These are phyloP conservation scores for Ophiocordyceps australis DNA, from an alignment of 2,329 filamentous ascomycete species.

Conservation along the genomic window DNA sequence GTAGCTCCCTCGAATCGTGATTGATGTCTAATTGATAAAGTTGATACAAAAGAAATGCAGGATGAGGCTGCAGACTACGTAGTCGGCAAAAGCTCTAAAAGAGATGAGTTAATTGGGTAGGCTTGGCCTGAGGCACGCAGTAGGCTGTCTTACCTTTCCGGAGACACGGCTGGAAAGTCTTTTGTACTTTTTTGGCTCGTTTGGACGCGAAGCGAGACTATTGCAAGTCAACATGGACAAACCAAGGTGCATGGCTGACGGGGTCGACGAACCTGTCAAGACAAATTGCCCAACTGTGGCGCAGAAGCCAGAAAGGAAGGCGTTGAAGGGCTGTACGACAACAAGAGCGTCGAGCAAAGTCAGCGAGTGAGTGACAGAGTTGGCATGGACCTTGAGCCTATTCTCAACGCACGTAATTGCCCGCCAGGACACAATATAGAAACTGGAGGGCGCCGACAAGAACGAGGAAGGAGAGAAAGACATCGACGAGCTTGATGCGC, in stretches of 20 bases:
- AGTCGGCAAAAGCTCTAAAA: slow-evolving; percentile 82
- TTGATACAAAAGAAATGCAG: slow-evolving; percentile 98
- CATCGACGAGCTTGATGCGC: slow-evolving; percentile 80
- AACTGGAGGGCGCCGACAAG: slow-evolving; percentile 83
- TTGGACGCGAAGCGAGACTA: slow-evolving; percentile 71
- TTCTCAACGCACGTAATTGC: slow-evolving; percentile 61
- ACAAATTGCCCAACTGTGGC: slow-evolving; percentile 96
- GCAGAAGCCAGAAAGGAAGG: slow-evolving; percentile 88
- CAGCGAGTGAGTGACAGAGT: too few species aligned
- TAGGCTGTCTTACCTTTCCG: slow-evolving; percentile 45
- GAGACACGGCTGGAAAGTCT: slow-evolving; percentile 60
- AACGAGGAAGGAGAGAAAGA: slow-evolving; percentile 77
- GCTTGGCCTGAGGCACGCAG: too few species aligned
- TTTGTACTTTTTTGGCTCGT: slow-evolving; percentile 67
- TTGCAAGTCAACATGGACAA: slow-evolving; percentile 1
- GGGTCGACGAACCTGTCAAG: slow-evolving; percentile 50
- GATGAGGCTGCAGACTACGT: slow-evolving; percentile 82
- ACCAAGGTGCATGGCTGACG: neutral
- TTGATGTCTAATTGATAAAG: slow-evolving; percentile 75
- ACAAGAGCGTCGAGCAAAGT: too few species aligned
- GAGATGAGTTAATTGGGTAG: too few species aligned
- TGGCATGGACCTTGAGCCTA: too few species aligned
- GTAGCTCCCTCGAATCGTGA: neutral
- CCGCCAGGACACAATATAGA: slow-evolving; percentile 74
- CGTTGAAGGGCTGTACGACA: slow-evolving; percentile 75